These are phyloP conservation scores for Cenococcum geophilum DNA, from an alignment of 495 filamentous ascomycete species.

Conservation along the genomic window DNA sequence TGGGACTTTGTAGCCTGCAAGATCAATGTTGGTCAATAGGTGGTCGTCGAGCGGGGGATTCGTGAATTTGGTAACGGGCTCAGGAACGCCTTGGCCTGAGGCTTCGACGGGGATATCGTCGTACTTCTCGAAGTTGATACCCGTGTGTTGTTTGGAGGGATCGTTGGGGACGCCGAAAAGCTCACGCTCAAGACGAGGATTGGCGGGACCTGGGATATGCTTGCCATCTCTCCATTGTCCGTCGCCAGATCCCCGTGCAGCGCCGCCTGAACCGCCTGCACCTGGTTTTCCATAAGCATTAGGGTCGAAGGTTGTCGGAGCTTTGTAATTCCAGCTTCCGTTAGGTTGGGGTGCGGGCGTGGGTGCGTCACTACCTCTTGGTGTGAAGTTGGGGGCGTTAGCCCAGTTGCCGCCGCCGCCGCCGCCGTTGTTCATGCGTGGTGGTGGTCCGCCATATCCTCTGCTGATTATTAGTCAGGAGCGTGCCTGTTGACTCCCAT, in stretches of 20 bases:
- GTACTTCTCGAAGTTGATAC: conserved; percentile 99
- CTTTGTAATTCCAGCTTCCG: conserved; percentile 17
- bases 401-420: conserved; percentile 69
- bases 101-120: conserved; percentile 98
- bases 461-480: conserved; percentile 18
- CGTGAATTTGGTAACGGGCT: conserved; percentile 81
- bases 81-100: conserved; percentile 88
- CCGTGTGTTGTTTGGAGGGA: conserved; percentile 86
- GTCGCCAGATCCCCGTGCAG: conserved; percentile 76
- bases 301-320: conserved; percentile 49
- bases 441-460: conserved; percentile 27
- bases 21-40: conserved; percentile 80
- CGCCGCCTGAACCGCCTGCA: conserved; percentile 47
- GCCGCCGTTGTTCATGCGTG: conserved; percentile 41
- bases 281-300: conserved; percentile 63
- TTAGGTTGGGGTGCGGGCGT: conserved; percentile 20
- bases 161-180: conserved; percentile 93
- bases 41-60: conserved; percentile 94
- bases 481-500: background rate
- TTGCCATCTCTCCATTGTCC: conserved; percentile 96
- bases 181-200: conserved; percentile 86
- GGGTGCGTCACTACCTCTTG: conserved; percentile 41
- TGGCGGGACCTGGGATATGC: conserved; percentile 82
- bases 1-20: conserved; percentile 88
- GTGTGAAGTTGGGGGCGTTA: conserved; percentile 60